These are phyloP conservation scores for Aspergillus vadensis DNA, from an alignment of 2,329 filamentous ascomycete genomes.

Conservation along the genomic window DNA sequence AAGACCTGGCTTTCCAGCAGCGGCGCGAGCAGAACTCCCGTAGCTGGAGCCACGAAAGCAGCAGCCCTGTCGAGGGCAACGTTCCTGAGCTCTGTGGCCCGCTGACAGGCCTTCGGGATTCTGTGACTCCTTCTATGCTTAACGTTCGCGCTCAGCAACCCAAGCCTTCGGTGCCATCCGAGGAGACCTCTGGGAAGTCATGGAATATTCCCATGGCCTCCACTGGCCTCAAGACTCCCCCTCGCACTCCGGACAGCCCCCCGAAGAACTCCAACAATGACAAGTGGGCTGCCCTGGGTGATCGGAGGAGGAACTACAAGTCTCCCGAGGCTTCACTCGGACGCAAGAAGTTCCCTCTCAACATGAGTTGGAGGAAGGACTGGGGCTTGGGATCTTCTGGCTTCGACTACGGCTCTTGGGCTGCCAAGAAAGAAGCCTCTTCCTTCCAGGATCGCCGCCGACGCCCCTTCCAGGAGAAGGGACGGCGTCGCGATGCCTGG, in stretches of 20 bases:
- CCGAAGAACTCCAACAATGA: conserved; percentile 60
- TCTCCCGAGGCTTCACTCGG: conserved; percentile 56
- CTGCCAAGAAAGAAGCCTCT: conserved; percentile 35
- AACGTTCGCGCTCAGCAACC: conserved; percentile 48
- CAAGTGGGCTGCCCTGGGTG: conserved; percentile 87
- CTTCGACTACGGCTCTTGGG: conserved; percentile 38
- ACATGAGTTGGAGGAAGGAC: conserved; percentile 47
- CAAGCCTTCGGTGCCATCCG: conserved; percentile 15
- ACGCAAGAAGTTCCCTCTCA: conserved; percentile 48
- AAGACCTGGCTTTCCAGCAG: conserved; percentile 62
- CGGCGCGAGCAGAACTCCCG: conserved; percentile 66
- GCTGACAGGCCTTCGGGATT: conserved; percentile 56
- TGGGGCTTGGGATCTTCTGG: conserved; percentile 42
- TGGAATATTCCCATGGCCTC: conserved; percentile 67
- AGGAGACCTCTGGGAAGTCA: conserved; percentile 36
- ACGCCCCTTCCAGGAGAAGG: conserved; percentile 45
- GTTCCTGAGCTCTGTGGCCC: conserved; percentile 49
- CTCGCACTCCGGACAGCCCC: conserved; percentile 63
- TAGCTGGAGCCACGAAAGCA: conserved; percentile 77
- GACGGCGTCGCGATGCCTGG: conserved; percentile 49
- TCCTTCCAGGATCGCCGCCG: conserved; percentile 36
- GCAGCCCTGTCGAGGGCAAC: conserved; percentile 37
- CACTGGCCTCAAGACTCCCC: conserved; percentile 36
- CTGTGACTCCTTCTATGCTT: conserved; percentile 55
- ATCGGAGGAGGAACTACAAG: conserved; percentile 72